phyloP scores from a whole-genome alignment of 805 yeast species.

The Myxozyma melibiosi region DNA sequence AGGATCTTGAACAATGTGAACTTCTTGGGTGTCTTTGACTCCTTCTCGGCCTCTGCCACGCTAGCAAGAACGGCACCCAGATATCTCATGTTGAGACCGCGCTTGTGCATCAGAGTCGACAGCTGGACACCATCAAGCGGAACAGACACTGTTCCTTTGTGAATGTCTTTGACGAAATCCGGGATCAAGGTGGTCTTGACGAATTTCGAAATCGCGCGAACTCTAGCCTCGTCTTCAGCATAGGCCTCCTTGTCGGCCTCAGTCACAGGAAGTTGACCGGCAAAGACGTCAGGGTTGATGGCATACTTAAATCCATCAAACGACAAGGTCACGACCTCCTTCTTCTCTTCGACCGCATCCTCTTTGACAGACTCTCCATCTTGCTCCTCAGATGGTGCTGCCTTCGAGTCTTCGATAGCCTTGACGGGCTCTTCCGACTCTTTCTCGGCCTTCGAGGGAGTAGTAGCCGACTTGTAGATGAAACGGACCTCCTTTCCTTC shows the following conservation, averaged over 20 bases:
- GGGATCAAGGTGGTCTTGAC: constrained; percentile 63
- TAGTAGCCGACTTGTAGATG: constrained; percentile 12
- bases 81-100: constrained; percentile 88
- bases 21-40: constrained; percentile 38
- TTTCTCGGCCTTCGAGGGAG: constrained; percentile 15
- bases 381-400: constrained; percentile 19
- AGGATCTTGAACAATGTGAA: constrained; percentile 48
- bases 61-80: constrained; percentile 53
- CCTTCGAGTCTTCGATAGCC: constrained; percentile 35
- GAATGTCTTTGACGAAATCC: constrained; percentile 59
- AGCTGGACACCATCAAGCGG: constrained; percentile 86
- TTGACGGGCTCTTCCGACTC: constrained; percentile 3
- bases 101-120: constrained; percentile 65
- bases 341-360: constrained; percentile 23
- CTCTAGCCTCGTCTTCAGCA: constrained; percentile 61
- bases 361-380: constrained; percentile 37
- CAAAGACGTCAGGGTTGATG: constrained; percentile 80
- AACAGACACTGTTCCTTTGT: constrained; percentile 51
- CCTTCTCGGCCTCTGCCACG: constrained; percentile 36
- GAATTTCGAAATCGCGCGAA: constrained; percentile 68
- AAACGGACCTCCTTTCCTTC: constrained; percentile 43
- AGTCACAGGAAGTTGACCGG: constrained; percentile 44
- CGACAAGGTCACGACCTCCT: constrained; percentile 21
- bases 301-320: constrained; percentile 46
- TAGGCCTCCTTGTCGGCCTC: constrained; percentile 44